A percentile compares a stretch with the other conserved stretches of the same genome.
Evolutionary conservation across 345 rosid genomes (phyloP).

Genomic region (Passiflora organensis): DNA sequence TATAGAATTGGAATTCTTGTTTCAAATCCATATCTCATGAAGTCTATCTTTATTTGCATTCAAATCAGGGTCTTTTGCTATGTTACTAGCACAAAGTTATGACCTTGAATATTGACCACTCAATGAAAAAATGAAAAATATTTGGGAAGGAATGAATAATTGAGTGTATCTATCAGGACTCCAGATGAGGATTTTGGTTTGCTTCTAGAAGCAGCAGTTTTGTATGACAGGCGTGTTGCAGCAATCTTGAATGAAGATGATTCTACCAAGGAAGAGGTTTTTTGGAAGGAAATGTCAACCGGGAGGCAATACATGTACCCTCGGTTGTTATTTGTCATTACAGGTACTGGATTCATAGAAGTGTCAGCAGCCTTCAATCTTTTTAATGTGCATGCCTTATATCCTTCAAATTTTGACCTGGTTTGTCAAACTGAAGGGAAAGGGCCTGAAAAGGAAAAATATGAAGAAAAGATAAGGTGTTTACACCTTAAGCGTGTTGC

Average conservation of each 20-base stretch:
- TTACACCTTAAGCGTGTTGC: conserved; percentile 77
- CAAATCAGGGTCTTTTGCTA: too few species aligned
- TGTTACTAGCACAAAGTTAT: too few species aligned
- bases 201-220: conserved; percentile 89
- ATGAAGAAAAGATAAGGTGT: conserved; percentile 74
- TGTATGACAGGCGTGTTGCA: conserved; percentile 93
- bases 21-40: too few species aligned
- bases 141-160: neutral
- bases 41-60: too few species aligned
- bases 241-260: conserved; percentile 68
- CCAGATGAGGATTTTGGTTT: conserved; percentile 97
- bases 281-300: conserved; percentile 45
- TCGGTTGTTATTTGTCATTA: conserved; percentile 74
- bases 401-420: conserved; percentile 7
- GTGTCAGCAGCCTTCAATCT: neutral
- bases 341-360: conserved; percentile 45
- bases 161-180: conserved; percentile 50
- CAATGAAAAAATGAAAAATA: too few species aligned
- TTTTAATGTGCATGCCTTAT: neutral
- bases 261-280: conserved; percentile 31
- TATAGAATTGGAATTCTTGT: too few species aligned
- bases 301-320: conserved; percentile 57
- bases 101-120: too few species aligned
- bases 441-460: conserved; percentile 89
- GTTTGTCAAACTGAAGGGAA: conserved; percentile 47